Conservation (phyloP, 345 rosid species). For the Eucalyptus marginata region DNA sequence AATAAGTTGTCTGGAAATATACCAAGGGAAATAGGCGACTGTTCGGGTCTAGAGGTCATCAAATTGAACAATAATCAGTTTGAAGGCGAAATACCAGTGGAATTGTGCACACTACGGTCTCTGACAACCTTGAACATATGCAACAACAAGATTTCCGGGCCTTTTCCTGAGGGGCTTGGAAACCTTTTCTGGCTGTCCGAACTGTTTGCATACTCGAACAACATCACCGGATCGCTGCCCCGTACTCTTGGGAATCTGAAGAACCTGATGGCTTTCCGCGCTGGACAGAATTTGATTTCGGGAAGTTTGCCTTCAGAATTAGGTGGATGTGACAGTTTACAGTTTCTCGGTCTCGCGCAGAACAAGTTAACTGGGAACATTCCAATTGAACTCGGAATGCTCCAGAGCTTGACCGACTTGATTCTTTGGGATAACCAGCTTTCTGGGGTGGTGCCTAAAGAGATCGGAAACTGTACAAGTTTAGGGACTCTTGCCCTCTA, state of each 20-base stretch:
- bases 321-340: conserved; percentile 53
- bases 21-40: conserved; percentile 54
- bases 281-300: conserved; percentile 80
- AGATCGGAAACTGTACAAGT: conserved; percentile 61
- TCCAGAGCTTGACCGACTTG: conserved; percentile 38
- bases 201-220: conserved; percentile 59
- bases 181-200: conserved; percentile 43
- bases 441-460: conserved; percentile 60
- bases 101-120: conserved; percentile 31
- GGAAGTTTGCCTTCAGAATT: conserved; percentile 73
- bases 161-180: conserved; percentile 63
- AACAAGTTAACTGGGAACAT: conserved; percentile 47
- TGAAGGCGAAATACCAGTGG: conserved; percentile 47
- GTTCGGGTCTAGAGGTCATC: conserved; percentile 45
- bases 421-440: conserved; percentile 71
- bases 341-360: conserved; percentile 81
- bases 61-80: conserved; percentile 49
- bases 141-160: conserved; percentile 72
- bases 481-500: conserved; percentile 61
- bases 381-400: conserved; percentile 69
- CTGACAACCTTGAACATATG: conserved; percentile 41
- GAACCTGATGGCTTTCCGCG: conserved; percentile 44
- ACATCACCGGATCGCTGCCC: conserved; percentile 60
- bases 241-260: conserved; percentile 54
- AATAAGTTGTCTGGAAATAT: conserved; percentile 44